Base-by-base conservation (phyloP, 306 rosid species). In the Corylus americana region DNA sequence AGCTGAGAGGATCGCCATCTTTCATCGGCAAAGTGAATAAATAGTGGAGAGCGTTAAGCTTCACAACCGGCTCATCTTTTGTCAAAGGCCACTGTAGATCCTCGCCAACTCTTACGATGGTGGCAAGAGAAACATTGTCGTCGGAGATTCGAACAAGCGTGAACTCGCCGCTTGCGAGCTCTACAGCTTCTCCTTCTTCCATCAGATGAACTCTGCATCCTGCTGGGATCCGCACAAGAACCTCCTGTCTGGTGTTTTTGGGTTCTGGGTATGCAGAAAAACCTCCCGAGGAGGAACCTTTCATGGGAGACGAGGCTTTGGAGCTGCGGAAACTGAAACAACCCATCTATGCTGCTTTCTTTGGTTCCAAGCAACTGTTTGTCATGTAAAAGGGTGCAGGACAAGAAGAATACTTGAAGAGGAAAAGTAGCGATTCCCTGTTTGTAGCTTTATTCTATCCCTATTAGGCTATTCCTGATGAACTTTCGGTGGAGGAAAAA, bases 71-170 rank as follows among this genome's bases (percentile, higher is more conserved):
- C 91, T 93, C 98, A 76, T 95, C 99, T 80, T 93, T 93, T 17
- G 99, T 93, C 79, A 95, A 77, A n/a, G 98, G 99, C 98, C 99
- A 95, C 16, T 90, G 94, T 66, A 95, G 78, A 39, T 91, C 92
- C 7, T 90, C 87, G 17, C 92, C 97, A 0, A 93, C 91, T 78
- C 82, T 91, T 58, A 95, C 70, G 22, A 95, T 81, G 59, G 99
- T 93, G 22, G 98, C 97, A 0, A 95, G 83, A n/a, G 88, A 86
- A 16, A 90, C 85, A 48, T 80, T 82, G 7, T 90, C 89, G 22
- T 95, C 98, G 14, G 78, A 54, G 80, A 92, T 80, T 80, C 79
- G 86, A 70, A 84, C 78, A 53, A 95, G 78, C 76, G 31, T 86
- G 91, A 95, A 95, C 75, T 91, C 87, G 10, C 98, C 98, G 44